Evolutionary conservation across 2,329 filamentous ascomycete genomes (phyloP), one percentile per base, ranked within the genome.

Genomic region (Hypoxylon sp.): DNA sequence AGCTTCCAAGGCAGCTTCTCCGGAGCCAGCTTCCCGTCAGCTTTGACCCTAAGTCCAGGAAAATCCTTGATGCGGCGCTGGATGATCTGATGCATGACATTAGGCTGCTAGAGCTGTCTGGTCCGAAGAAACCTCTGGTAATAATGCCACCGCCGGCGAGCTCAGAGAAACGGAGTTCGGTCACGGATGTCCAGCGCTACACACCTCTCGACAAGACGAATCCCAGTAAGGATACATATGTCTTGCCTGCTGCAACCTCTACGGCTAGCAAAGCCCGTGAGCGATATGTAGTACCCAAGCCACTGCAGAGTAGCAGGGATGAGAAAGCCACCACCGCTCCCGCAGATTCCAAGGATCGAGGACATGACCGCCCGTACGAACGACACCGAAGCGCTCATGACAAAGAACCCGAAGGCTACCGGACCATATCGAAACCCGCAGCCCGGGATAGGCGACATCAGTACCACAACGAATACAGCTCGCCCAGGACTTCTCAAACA

Each of bases 1-100:
- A 88, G 2, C 86, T 95, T 45, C 91, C 91, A 0, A 91, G 90
- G 58, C 86, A 91, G 61, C 78, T 96, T 2, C 86, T 89, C 1
- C 78, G 90, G 29, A 80, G 87, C 41, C 76, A 94, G 3, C 82
- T 96, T 27, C 91, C 91, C 0, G 73, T 75, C 0, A 69, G 71
- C 5, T 75, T 80, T 1, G 83, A 90, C 59, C 63, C 78, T 0
- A 73, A 80, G 21, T 74, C 82, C 1, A 80, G 83, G 46, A 81
- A 85, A 54, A 73, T 82, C 13, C 73, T 92, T 6, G 80, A 85
- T 12, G 77, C 81, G 31, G 79, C 81, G 1, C 75, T 92, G 12
- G 75, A 76, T 20, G 75, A 78, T 25, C 43, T 68, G 15, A 48
- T 65, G 11, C 53, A 55, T 34, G 62, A 63, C n/a, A 38, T 68